These are phyloP conservation scores for Mucor irregularis DNA, from an alignment of 371 early-diverging fungal genomes.

Conservation along the genomic window DNA sequence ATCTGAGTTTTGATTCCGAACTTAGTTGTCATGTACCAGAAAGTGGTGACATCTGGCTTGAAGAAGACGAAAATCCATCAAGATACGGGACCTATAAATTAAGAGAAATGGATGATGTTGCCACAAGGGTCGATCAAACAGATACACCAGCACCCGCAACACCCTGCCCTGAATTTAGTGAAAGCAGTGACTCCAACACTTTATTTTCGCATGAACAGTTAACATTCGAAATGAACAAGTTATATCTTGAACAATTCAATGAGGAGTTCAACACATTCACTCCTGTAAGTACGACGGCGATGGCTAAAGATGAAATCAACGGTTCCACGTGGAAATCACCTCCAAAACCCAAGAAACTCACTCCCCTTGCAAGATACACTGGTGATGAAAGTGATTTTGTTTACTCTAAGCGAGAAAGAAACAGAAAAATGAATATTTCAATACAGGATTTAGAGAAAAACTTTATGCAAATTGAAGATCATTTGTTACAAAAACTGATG, in stretches of 20 bases:
- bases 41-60: no score
- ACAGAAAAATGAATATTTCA: no score
- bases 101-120: background rate
- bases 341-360: background rate
- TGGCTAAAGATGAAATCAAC: background rate
- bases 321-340: background rate
- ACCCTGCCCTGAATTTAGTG: background rate
- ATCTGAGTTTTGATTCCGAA: no score
- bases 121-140: background rate
- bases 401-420: background rate
- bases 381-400: background rate
- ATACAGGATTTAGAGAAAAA: no score
- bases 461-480: background rate
- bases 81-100: background rate
- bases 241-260: slow-evolving; percentile 24
- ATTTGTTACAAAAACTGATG: background rate
- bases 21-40: no score
- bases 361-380: background rate
- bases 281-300: background rate
- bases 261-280: slow-evolving; percentile 14
- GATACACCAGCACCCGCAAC: background rate
- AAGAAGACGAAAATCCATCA: background rate
- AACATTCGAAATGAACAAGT: slow-evolving; percentile 14
- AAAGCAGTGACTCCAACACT: no score
- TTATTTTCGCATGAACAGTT: slow-evolving; percentile 13